Conservation (phyloP, 805 yeast species). For the Saccharomycopsis amapae region DNA sequence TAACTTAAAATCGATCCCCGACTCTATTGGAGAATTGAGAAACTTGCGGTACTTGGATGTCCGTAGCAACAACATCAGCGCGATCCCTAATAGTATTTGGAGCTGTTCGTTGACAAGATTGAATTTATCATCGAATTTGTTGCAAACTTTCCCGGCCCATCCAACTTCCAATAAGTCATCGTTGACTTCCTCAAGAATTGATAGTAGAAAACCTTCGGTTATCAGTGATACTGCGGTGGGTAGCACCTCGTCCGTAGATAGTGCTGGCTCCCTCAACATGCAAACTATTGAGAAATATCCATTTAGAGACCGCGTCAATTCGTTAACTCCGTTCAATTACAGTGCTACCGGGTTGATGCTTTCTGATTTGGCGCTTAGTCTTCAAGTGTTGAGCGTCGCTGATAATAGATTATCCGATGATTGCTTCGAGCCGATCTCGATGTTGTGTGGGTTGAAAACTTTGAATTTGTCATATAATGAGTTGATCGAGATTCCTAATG, state of each 20-base stretch:
- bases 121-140: constrained; percentile 85
- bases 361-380: constrained; percentile 36
- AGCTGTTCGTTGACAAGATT: constrained; percentile 91
- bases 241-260: not conserved
- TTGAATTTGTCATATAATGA: constrained; percentile 82
- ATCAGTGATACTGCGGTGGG: not conserved
- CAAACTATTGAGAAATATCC: not conserved
- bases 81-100: constrained; percentile 43
- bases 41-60: constrained; percentile 56
- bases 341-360: not conserved
- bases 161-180: constrained; percentile 17
- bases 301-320: not conserved
- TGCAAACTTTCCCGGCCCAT: constrained; percentile 19
- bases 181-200: constrained; percentile 9
- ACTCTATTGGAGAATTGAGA: constrained; percentile 47
- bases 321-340: not conserved
- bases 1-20: constrained; percentile 65
- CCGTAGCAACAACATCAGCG: constrained; percentile 49
- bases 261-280: not conserved
- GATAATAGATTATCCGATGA: constrained; percentile 82
- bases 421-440: constrained; percentile 59
- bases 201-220: constrained; percentile 9
- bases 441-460: constrained; percentile 47
- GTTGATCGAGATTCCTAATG: constrained; percentile 70
- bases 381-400: constrained; percentile 56